phyloP scores from a whole-genome alignment of 2,329 filamentous ascomycete genomes.

The Atkinsonella texensis region DNA sequence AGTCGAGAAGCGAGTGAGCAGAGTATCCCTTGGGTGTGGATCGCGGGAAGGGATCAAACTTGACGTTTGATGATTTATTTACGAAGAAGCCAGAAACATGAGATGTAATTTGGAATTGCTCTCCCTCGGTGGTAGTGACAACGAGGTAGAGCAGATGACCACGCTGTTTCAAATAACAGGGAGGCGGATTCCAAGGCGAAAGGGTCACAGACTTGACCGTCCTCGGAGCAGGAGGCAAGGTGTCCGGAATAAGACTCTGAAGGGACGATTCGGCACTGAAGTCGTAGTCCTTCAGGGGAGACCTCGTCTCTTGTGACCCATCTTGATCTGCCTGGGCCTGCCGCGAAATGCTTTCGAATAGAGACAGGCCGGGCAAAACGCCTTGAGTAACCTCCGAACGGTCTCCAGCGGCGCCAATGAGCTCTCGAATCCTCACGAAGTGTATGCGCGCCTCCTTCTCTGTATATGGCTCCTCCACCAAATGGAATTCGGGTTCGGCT shows the following conservation, averaged over 20 bases:
- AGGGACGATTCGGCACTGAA: constrained; percentile 59
- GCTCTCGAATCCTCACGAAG: constrained; percentile 76
- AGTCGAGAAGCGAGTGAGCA: constrained; percentile 74
- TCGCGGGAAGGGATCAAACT: constrained; percentile 83
- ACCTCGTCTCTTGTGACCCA: constrained; percentile 19
- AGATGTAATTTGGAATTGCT: constrained; percentile 86
- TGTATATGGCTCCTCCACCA: constrained; percentile 93
- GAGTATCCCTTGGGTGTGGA: constrained; percentile 64
- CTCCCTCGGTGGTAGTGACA: constrained; percentile 83
- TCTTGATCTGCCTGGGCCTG: constrained; percentile 29
- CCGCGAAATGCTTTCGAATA: constrained; percentile 67
- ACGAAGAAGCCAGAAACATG: constrained; percentile 94
- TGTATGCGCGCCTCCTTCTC: constrained; percentile 98
- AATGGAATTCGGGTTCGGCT: constrained; percentile 61
- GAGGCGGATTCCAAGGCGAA: constrained; percentile 93
- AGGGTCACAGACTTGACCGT: constrained; percentile 81
- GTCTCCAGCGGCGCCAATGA: constrained; percentile 85
- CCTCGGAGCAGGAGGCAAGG: constrained; percentile 62
- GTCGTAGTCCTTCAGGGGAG: constrained; percentile 56
- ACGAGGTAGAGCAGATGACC: constrained; percentile 88
- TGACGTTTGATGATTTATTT: constrained; percentile 89
- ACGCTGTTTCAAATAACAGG: constrained; percentile 78
- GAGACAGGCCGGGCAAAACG: constrained; percentile 69
- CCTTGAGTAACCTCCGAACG: constrained; percentile 80
- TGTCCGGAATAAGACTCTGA: constrained; percentile 57